Percentiles rank a stretch among this genome's conserved stretches.
Conservation (phyloP, 768 basidiomycete genomes). For the Exsudoporus frostii region DNA sequence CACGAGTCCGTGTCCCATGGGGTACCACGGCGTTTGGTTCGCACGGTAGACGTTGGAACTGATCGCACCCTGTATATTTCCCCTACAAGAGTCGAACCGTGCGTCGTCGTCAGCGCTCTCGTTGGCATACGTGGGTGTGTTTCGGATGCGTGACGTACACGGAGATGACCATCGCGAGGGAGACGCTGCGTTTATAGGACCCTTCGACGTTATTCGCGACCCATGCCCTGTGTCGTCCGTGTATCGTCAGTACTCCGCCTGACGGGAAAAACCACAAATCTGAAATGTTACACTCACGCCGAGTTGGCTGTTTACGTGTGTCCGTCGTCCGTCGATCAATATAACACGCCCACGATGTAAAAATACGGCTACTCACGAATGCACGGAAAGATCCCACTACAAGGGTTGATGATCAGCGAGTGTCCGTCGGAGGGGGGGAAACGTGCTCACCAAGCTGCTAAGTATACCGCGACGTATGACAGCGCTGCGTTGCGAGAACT, state of each 20-base stretch:
- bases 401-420: not conserved
- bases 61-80: conserved; percentile 75
- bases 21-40: conserved; percentile 65
- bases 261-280: not conserved
- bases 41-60: conserved; percentile 76
- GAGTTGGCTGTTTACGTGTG: conserved; percentile 46
- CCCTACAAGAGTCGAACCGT: conserved; percentile 34
- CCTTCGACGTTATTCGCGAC: conserved; percentile 74
- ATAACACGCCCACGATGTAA: not conserved
- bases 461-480: conserved; percentile 69
- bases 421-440: not conserved
- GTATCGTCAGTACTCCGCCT: not conserved
- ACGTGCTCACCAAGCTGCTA: conserved; percentile 58
- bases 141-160: conserved; percentile 39
- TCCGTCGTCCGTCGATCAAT: not conserved
- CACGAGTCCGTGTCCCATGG: conserved; percentile 57
- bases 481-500: conserved; percentile 57
- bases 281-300: conserved; percentile 37
- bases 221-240: conserved; percentile 38
- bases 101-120: not conserved
- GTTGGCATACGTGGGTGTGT: not conserved
- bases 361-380: conserved; percentile 49
- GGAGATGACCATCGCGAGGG: conserved; percentile 66
- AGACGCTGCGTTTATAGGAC: conserved; percentile 70
- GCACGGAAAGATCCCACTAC: conserved; percentile 70